Evolutionary conservation across 1,284 basidiomycete species (phyloP), one percentile per base, ranked within the genome.

Genomic region (Cryptococcus maquisensis): DNA sequence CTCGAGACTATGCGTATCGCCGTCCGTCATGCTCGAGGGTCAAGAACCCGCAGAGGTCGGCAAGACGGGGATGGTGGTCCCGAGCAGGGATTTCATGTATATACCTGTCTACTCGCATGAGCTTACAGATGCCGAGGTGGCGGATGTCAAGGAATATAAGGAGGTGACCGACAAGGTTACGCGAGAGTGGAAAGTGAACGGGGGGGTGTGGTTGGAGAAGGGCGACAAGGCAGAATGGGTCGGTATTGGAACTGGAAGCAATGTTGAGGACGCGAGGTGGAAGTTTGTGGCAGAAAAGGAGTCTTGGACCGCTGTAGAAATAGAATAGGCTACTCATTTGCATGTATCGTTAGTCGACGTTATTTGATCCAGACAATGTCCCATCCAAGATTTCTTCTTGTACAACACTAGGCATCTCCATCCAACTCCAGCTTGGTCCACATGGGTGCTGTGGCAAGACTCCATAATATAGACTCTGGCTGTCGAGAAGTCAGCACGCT

Each of bases 111-210:
- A 82, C 1, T 54, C 62, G 15, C 74, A 77, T 58, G 73, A 75
- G 52, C 52, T 74, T n/a, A 64, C 59, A 2, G 48, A 60, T 2
- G n/a, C 21, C 5, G 75, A 77, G 56, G 21, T 52, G 15, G 57
- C 64, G 20, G 62, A 83, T 66, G 87, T 95, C 84, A 79, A 82
- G 7, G 85, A 87, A 66, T 81, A 84, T 13, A 82, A 85, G 24
- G 79, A 82, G 52, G 84, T 91, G 72, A 84, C 84, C n/a, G 83
- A 86, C 53, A 67, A 75, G 13, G 75, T 87, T 47, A 90, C 86
- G 46, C 46, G 37, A 26, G 49, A 47, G 32, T 75, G 71, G 71
- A 58, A 57, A 18, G 52, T 60, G 35, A 20, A 62, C 49, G 67
- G 67, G 1, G 70, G 72, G 2, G 54, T 63, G 13, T 67, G 61